Percentiles rank a stretch among this genome's conserved stretches.
Evolutionary conservation across 306 rosid species (phyloP).

Genomic region (Rubus idaeus): DNA sequence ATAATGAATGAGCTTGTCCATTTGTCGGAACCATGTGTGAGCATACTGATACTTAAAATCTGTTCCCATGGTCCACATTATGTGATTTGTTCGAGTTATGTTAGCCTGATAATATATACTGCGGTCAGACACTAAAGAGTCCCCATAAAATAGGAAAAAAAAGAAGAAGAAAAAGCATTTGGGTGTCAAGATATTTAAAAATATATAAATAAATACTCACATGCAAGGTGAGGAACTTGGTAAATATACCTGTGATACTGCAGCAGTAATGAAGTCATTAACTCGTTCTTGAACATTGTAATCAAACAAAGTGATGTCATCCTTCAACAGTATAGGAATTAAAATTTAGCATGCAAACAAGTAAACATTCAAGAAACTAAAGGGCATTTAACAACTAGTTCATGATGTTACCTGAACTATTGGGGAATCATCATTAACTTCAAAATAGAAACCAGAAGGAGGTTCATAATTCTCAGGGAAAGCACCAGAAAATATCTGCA

Average conservation of each 20-base stretch:
- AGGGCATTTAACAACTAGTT: slow-evolving; percentile 29
- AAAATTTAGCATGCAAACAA: slow-evolving; percentile 29
- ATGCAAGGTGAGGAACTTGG: slow-evolving; percentile 5
- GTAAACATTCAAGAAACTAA: slow-evolving; percentile 14
- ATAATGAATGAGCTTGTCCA: slow-evolving; percentile 95
- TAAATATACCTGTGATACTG: slow-evolving; percentile 46
- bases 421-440: slow-evolving; percentile 53
- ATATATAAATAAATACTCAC: slow-evolving; percentile 1
- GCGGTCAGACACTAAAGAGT: slow-evolving; percentile 29
- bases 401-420: slow-evolving; percentile 44
- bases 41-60: slow-evolving; percentile 98
- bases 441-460: slow-evolving; percentile 58
- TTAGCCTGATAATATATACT: slow-evolving; percentile 69
- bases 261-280: slow-evolving; percentile 55
- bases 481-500: slow-evolving; percentile 55
- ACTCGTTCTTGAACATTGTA: slow-evolving; percentile 60
- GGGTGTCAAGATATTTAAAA: not conserved
- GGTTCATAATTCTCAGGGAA: slow-evolving; percentile 58
- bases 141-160: slow-evolving; percentile 20
- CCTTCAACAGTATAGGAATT: slow-evolving; percentile 31
- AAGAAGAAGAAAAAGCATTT: not conserved
- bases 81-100: slow-evolving; percentile 84
- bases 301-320: slow-evolving; percentile 44
- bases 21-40: slow-evolving; percentile 75
- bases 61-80: slow-evolving; percentile 99